phyloP scores from a whole-genome alignment of 2,329 filamentous ascomycete genomes.

The Fusarium transvaalense region DNA sequence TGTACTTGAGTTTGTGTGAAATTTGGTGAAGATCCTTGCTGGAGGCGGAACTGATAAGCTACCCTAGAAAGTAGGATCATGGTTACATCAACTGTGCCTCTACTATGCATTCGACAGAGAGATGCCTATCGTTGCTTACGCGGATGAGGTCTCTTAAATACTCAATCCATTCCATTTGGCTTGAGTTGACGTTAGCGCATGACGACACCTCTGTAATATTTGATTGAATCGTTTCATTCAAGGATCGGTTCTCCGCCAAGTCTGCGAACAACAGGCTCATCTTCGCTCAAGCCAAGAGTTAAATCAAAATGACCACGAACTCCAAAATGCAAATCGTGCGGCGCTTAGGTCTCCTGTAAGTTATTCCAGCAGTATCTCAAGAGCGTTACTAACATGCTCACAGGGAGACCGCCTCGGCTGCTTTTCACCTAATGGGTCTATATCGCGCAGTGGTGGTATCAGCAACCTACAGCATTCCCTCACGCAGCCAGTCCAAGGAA shows the following conservation, averaged over 20 bases:
- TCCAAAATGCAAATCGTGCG: slow-evolving; percentile 36
- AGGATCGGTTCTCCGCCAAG: neutral
- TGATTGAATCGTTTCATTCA: neutral
- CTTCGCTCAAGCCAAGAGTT: neutral
- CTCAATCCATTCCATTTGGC: slow-evolving; percentile 1
- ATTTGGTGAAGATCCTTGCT: neutral
- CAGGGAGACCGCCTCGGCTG: slow-evolving; percentile 61
- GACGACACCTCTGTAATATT: slow-evolving; percentile 1
- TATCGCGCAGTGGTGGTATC: slow-evolving; percentile 62
- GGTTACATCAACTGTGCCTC: slow-evolving; percentile 1
- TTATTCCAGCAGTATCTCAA: neutral
- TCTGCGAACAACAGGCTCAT: neutral
- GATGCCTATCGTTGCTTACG: slow-evolving; percentile 2
- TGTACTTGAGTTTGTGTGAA: neutral
- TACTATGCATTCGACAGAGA: neutral
- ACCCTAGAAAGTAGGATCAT: neutral
- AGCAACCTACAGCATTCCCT: slow-evolving; percentile 56
- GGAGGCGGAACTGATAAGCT: neutral
- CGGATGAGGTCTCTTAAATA: neutral
- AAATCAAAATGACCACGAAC: slow-evolving; percentile 19
- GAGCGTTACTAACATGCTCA: slow-evolving; percentile 2
- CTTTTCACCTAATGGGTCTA: slow-evolving; percentile 61
- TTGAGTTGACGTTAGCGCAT: slow-evolving; percentile 1
- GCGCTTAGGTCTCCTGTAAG: slow-evolving; percentile 48
- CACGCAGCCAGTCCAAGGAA: slow-evolving; percentile 2